These are phyloP conservation scores for Claviceps sp. DNA, from an alignment of 2,329 filamentous ascomycete species.

Conservation along the genomic window DNA sequence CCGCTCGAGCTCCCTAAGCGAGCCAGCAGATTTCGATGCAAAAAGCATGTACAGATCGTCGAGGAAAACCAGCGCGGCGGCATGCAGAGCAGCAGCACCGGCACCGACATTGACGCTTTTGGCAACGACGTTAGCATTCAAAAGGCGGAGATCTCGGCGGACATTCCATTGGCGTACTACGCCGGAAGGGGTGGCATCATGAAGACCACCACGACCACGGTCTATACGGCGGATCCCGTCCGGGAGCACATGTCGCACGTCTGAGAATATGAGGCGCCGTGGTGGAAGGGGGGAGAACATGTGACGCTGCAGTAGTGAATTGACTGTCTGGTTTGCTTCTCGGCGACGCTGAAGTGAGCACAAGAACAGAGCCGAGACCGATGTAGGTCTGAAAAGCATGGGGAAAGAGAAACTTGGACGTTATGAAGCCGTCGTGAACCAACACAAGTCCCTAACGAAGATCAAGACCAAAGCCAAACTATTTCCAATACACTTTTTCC, in stretches of 20 bases:
- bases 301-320: too few relatives aligned
- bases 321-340: too few relatives aligned
- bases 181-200: background rate
- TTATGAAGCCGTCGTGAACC: too few relatives aligned
- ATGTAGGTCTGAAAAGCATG: too few relatives aligned
- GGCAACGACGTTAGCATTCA: slow-evolving; percentile 5
- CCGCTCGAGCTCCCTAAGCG: background rate
- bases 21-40: background rate
- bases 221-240: background rate
- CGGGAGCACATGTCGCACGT: background rate
- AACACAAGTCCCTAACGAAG: too few relatives aligned
- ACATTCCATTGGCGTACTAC: background rate
- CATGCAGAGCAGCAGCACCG: background rate
- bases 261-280: too few relatives aligned
- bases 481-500: too few relatives aligned
- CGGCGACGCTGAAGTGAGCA: too few relatives aligned
- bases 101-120: background rate
- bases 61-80: background rate
- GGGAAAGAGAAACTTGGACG: too few relatives aligned
- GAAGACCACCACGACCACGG: background rate
- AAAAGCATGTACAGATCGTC: background rate
- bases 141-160: background rate
- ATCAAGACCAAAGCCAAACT: too few relatives aligned
- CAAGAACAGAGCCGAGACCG: too few relatives aligned
- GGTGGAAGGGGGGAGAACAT: background rate